A percentile compares a stretch with the other conserved stretches of the same genome.
These are phyloP conservation scores for Filobasidium wieringae DNA, from an alignment of 768 basidiomycete genomes.

Conservation along the genomic window DNA sequence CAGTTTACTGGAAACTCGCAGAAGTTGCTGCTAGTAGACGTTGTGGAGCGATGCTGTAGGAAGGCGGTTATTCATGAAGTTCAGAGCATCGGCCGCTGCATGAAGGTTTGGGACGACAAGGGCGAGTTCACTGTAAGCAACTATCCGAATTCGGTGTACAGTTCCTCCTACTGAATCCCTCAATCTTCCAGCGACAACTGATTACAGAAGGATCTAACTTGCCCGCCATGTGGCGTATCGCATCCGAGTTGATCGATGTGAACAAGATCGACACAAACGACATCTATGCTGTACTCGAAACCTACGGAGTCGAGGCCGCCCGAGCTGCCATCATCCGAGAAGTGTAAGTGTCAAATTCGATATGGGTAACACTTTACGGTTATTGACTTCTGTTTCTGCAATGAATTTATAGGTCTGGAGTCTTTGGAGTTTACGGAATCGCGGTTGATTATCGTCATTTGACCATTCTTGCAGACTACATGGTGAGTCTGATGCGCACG, in stretches of 20 bases:
- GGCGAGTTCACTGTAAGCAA: constrained; percentile 37
- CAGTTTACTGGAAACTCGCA: constrained; percentile 81
- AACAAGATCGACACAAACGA: constrained; percentile 86
- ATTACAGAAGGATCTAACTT: constrained; percentile 90
- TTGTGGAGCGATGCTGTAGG: constrained; percentile 76
- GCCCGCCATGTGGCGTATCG: constrained; percentile 64
- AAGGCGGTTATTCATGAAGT: constrained; percentile 81
- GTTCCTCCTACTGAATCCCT: background rate
- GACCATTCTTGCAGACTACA: constrained; percentile 96
- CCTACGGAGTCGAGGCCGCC: constrained; percentile 96
- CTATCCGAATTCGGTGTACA: background rate
- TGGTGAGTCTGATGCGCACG: constrained; percentile 52
- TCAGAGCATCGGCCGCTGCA: constrained; percentile 69
- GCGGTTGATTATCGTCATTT: constrained; percentile 87
- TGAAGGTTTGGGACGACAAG: constrained; percentile 37
- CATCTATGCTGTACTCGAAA: constrained; percentile 75
- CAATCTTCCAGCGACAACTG: constrained; percentile 45
- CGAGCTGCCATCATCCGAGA: constrained; percentile 80
- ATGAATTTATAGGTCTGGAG: constrained; percentile 40
- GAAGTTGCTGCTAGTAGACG: constrained; percentile 83
- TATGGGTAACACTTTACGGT: no score
- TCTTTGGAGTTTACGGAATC: constrained; percentile 92
- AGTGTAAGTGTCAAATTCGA: constrained; percentile 46
- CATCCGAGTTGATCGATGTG: constrained; percentile 52
- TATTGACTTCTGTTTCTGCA: no score